Base-by-base conservation (phyloP, 805 yeast species). In the Danielia oregonensis region DNA sequence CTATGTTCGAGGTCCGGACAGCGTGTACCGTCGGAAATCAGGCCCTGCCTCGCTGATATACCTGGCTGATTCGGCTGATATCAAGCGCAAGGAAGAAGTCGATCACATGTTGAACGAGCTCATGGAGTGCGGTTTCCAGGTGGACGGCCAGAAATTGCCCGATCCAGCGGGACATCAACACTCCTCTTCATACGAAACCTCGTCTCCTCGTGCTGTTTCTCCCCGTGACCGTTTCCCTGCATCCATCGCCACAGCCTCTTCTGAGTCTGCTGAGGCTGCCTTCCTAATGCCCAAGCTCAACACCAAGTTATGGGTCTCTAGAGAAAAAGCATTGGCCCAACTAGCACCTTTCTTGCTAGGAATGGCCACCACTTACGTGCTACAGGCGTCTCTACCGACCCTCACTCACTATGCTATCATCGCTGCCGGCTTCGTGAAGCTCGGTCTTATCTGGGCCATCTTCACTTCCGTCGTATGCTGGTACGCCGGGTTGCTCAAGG, bases 11-110 rank as follows among this genome's bases (percentile, higher is more conserved):
- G 40, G 40, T 5, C 37, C 44, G 7, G 30, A 41, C 17, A 34
- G 32, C 17, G 42, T 38, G 3, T 38, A 28, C 29, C 29, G 37
- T 10, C 37, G 37, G 13, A 37, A 32, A 26, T 36, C 17, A 16
- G 6, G 12, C 11, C 29, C 19, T 12, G 33, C 26, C 23, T 53
- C 66, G 10, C 49, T 52, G 40, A 65, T 68, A 37, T 65, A 60
- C 22, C 50, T 70, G 3, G 52, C 56, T 48, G 71, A 75, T 37
- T 59, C 65, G 12, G 51, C 57, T 36, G 59, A 68, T 29, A 71
- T 59, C 32, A 53, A 17, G 17, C 29, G 34, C 13, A 51, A 51
- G 30, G 35, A 52, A 27, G 48, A 52, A 12, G 54, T 48, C 11
- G 58, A 54, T 37, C 51, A 48, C 36, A 45, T 50, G 38, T 37